Evolutionary conservation across 1,284 basidiomycete genomes (phyloP), one percentile per base, ranked within the genome.

Genomic region (Cutaneotrichosporon sp.): DNA sequence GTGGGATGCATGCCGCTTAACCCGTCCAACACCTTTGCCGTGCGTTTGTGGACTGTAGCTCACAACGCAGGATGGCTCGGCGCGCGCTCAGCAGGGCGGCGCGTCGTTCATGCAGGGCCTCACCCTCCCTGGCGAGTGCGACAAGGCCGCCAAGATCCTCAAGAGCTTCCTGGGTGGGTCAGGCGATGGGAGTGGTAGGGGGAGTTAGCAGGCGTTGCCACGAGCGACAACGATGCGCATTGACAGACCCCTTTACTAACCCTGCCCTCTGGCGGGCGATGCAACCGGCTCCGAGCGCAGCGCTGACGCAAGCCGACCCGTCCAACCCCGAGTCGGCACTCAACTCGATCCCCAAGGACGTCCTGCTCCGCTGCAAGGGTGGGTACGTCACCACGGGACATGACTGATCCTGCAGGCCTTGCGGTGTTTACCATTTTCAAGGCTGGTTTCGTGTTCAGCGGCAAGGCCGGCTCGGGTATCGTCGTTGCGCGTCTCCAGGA

Each of bases 371-470:
- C 54, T 91, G 94, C 55, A 84, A 87, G 81, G 90, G 90, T 87
- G 62, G 59, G 79, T 64, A 50, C 22, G 9, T 17, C 4, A n/a
- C n/a, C n/a, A n/a, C n/a, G n/a, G n/a, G n/a, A n/a, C n/a, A n/a
- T n/a, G n/a, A n/a, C n/a, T n/a, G n/a, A n/a, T n/a, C n/a, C n/a
- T n/a, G n/a, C 61, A 91, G 90, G 92, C 51, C 84, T 98, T 52
- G 94, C 94, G 26, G 81, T 97, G 57, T 97, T 97, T 81, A 90
- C 91, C 63, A 90, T 97, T 22, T 77, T 97, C 72, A 81, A 81
- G 65, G 90, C 90, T 7, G 92, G 93, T 2, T 97, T 97, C 77
- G 84, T 97, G 52, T 96, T 97, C 80, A 92, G 89, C 9, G 94
- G 91, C 48, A 94, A 93, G 76, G 91, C 90, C 1, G 94, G 94